Evolutionary conservation across 192 early-diverging fungal genomes (phyloP), one percentile per base, ranked within the genome.

Genomic region (Umbelopsis sp.): DNA sequence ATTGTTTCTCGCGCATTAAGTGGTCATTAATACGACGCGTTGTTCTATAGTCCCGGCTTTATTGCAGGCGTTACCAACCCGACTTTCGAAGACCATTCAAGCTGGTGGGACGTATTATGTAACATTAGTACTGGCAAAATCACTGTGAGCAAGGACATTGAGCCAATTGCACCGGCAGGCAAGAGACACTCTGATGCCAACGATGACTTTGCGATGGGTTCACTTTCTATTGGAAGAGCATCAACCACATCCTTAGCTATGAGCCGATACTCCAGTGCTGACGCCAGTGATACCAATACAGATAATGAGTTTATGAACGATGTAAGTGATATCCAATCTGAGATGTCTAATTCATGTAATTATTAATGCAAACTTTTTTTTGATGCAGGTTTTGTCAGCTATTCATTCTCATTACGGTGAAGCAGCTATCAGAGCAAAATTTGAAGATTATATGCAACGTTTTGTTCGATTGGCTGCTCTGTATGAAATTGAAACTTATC

Each of bases 41-140:
- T 20, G 18, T 35, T 64, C 12, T 70, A 51, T 64, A 88, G 86
- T 67, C 86, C 93, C 21, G 95, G 94, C 7, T 98, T 93, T 78
- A 95, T 98, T 79, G 97, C 97, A 4, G 97, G 97, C 16, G 95
- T 97, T 11, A 97, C 97, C 0, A 97, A 98, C 78, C 93, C 94
- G n/a, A 87, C 92, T 1, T 96, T 97, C 82, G 95, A 97, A 74
- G 93, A 97, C 73, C 91, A 95, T 44, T 85, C 91, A 13, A 82
- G 88, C 58, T 95, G 95, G 94, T 98, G 95, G 95, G 97, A 98
- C 84, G 85, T 98, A n/a, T 82, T 96, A 20, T 97, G 92, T 78
- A 95, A 97, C 75, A 92, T 98, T 69, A 92, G 91, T 70, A 94
- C 95, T 2, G 94, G 94, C 55, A 93, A 91, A 72, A 95, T 98